Evolutionary conservation across 106 monocot species (phyloP), one percentile per base, ranked within the genome.

Genomic region (Dendrobium nobile): DNA sequence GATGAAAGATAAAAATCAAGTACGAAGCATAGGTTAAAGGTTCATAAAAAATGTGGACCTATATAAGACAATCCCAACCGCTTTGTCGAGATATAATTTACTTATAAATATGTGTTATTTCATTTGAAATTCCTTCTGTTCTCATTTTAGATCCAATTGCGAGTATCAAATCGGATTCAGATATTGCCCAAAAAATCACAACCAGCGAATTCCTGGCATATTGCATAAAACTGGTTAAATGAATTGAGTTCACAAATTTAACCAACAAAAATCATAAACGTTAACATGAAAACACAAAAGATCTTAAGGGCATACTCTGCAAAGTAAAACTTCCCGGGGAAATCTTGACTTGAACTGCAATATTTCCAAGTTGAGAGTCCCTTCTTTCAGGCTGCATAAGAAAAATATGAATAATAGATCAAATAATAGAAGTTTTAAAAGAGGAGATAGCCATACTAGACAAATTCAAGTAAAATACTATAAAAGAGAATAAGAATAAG

Each of bases 311-410:
- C 89, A 86, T 95, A 99, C 99, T 87, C 99, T 86, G 75, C 95
- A 99, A 47, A 99, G 92, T 82, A 99, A 87, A 79, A 99, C 93
- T 88, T 99, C 99, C 78, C 99, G 95, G 33, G 99, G 99, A 86
- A 99, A 99, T 82, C 68, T 93, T 47, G 87, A 85, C 82, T 99
- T 99, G 77, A 99, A 95, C 77, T 95, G 95, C 79, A 99, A 83
- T 67, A 99, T 83, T 51, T 99, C 99, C 80, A 86, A 76, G 80
- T 99, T 99, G 41, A 99, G 90, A 65, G 82, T 99, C 86, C 99
- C 99, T 83, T 99, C 99, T 84, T 99, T 99, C 80, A 99, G 82
- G 80, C 99, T 99, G 88, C 85, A 92, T 24, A 81, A 44, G 72
- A 73, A 82, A 54, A 24, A 47, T n/a, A 54, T 48, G 9, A 27